phyloP scores from a whole-genome alignment of 495 filamentous ascomycete species.

The Aspergillus olivimuriae region DNA sequence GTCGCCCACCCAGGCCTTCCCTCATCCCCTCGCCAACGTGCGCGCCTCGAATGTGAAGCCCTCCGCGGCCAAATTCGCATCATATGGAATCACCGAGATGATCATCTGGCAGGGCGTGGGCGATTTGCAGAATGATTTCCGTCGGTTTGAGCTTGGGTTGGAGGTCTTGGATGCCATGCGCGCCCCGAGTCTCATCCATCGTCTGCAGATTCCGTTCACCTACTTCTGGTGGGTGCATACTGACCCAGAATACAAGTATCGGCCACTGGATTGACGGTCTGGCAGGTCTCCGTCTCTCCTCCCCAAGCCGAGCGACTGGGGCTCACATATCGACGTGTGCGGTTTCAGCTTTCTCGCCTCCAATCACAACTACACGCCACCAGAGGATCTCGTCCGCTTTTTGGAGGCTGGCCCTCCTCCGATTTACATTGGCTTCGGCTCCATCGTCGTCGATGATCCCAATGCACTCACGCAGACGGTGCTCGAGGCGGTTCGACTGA shows the following conservation, averaged over 20 bases:
- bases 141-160: conserved; percentile 56
- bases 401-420: conserved; percentile 61
- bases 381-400: conserved; percentile 55
- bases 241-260: too few species aligned
- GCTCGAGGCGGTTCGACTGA: conserved; percentile 58
- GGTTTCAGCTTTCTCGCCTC: conserved; percentile 70
- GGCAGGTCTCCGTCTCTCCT: conserved; percentile 66
- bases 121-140: conserved; percentile 69
- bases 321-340: conserved; percentile 59
- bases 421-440: conserved; percentile 78
- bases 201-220: conserved; percentile 66
- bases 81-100: conserved; percentile 72
- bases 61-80: conserved; percentile 63
- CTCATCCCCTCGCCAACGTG: conserved; percentile 53
- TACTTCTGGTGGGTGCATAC: conserved; percentile 71
- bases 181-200: conserved; percentile 59
- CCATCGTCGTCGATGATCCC: conserved; percentile 74
- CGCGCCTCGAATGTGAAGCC: conserved; percentile 45
- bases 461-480: conserved; percentile 59
- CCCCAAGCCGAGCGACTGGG: conserved; percentile 73
- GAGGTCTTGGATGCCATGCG: conserved; percentile 61
- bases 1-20: conserved; percentile 47
- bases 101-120: conserved; percentile 80
- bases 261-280: not conserved
- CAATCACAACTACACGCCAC: conserved; percentile 58